Evolutionary conservation across 192 early-diverging fungal species (phyloP).

Genomic region (Podila horticola): DNA sequence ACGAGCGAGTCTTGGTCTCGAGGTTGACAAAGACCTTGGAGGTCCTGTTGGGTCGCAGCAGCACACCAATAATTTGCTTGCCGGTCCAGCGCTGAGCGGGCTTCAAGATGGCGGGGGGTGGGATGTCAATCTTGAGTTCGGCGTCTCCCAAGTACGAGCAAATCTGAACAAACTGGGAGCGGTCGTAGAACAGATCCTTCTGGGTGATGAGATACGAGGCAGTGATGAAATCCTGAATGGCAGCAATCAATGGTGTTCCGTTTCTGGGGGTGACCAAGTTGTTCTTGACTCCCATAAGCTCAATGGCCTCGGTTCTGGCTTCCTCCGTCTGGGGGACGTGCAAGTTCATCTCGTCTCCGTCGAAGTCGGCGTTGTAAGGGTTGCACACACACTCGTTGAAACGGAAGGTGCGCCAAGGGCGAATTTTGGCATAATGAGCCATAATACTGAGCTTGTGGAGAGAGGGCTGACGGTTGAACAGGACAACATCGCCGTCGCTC

Average conservation of each 20-base stretch:
- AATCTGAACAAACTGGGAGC: constrained; percentile 91
- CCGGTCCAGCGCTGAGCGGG: constrained; percentile 95
- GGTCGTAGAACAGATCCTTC: constrained; percentile 96
- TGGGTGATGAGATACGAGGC: constrained; percentile 92
- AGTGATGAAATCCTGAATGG: constrained; percentile 99
- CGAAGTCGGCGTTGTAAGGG: constrained; percentile 99
- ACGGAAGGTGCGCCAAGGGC: constrained; percentile 96
- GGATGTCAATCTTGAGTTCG: constrained; percentile 85
- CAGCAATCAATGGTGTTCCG: constrained; percentile 98
- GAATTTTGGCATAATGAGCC: constrained; percentile 85
- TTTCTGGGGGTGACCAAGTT: constrained; percentile 99
- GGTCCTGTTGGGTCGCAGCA: constrained; percentile 85
- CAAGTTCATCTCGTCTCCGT: constrained; percentile 99
- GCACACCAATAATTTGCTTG: constrained; percentile 92
- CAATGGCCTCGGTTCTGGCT: constrained; percentile 94
- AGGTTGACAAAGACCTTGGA: constrained; percentile 83
- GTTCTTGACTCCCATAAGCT: constrained; percentile 96
- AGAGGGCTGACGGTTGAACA: constrained; percentile 99
- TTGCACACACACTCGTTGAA: constrained; percentile 99
- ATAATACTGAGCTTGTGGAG: constrained; percentile 97
- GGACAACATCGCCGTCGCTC: constrained; percentile 91
- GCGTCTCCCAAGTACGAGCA: constrained; percentile 94
- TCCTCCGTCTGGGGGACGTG: constrained; percentile 99
- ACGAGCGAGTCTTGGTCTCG: constrained; percentile 87
- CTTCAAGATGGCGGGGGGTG: constrained; percentile 92